Conservation (phyloP, 148 eudicot genomes). For the Arctostaphylos glauca region DNA sequence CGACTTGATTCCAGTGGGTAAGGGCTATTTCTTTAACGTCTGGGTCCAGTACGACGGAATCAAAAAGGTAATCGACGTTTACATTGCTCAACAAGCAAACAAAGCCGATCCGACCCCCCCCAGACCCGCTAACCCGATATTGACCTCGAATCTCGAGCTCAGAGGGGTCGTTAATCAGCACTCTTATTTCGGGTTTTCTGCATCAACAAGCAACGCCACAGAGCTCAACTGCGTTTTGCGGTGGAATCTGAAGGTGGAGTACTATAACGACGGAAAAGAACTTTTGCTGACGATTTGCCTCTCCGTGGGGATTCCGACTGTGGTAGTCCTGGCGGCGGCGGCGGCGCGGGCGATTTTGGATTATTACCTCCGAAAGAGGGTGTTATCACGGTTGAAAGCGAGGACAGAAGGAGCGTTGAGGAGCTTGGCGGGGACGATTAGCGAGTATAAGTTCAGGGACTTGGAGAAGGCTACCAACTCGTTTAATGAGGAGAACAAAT, state of each 20-base stretch:
- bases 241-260: slow-evolving; percentile 74
- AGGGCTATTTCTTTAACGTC: slow-evolving; percentile 46
- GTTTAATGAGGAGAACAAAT: slow-evolving; percentile 59
- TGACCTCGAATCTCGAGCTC: slow-evolving; percentile 27
- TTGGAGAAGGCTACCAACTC: slow-evolving; percentile 68
- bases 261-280: slow-evolving; percentile 5
- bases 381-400: slow-evolving; percentile 21
- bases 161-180: slow-evolving; percentile 31
- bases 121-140: slow-evolving; percentile 47
- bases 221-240: slow-evolving; percentile 71
- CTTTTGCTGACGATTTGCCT: slow-evolving; percentile 6
- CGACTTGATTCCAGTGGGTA: slow-evolving; percentile 32
- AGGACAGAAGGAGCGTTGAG: slow-evolving; percentile 49
- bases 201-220: slow-evolving; percentile 49
- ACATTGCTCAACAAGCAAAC: slow-evolving; percentile 30
- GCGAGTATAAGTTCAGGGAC: slow-evolving; percentile 60
- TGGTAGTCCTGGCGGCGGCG: slow-evolving; percentile 24
- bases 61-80: slow-evolving; percentile 39
- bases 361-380: slow-evolving; percentile 20
- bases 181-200: slow-evolving; percentile 84
- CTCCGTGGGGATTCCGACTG: slow-evolving; percentile 19
- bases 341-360: too few species aligned
- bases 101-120: slow-evolving; percentile 16
- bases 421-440: slow-evolving; percentile 66
- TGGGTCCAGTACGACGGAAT: slow-evolving; percentile 78